Base-by-base conservation (phyloP, 2,329 filamentous ascomycete species). In the Rhexocercosporidium sp. region DNA sequence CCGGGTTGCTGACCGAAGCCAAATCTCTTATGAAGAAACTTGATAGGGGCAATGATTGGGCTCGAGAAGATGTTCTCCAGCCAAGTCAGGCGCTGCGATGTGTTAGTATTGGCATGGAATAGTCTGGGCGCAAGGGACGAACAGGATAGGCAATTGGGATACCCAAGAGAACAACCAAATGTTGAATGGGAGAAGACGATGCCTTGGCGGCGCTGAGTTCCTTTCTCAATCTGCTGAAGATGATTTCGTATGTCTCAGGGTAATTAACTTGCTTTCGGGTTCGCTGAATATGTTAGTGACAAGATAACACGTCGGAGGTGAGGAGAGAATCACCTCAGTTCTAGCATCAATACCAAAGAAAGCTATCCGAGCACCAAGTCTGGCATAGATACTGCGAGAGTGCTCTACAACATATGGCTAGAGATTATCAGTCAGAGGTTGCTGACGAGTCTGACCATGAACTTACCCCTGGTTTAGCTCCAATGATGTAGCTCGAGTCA, bases 241-340 rank as follows among this genome's bases (percentile, higher is more conserved):
- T 88, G 53, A 91, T 81, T 64, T 96, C 89, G 75, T 97, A 97
- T 0, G 94, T 97, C 75, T 94, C 92, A 57, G 94, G 91, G 75
- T 97, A 97, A 81, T 97, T 97, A 80, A 98, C 89, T 80, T 97
- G 94, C 75, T 96, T 93, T 44, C 95, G 88, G 9, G 95, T 97
- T 27, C 94, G 92, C 86, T 77, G 27, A 51, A 11, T 16, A 29
- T 64, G 49, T 61, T 18, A 51, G 64, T 49, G 8, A 14, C 12
- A 46, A 18, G 16, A 51, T 37, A 31, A 22, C 11, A 12, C 3
- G 5, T 9, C 3, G 6, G 86, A 81, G 77, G 37, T 12, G 14
- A 12, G 89, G 80, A 46, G 4, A n/a, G 25, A 39, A 65, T 68
- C 68, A 75, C 74, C 61, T 99, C 96, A 1, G 94, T 98, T 67